These are phyloP conservation scores for Eragrostis curvula DNA, from an alignment of 176 grass and related monocot species.

Conservation along the genomic window DNA sequence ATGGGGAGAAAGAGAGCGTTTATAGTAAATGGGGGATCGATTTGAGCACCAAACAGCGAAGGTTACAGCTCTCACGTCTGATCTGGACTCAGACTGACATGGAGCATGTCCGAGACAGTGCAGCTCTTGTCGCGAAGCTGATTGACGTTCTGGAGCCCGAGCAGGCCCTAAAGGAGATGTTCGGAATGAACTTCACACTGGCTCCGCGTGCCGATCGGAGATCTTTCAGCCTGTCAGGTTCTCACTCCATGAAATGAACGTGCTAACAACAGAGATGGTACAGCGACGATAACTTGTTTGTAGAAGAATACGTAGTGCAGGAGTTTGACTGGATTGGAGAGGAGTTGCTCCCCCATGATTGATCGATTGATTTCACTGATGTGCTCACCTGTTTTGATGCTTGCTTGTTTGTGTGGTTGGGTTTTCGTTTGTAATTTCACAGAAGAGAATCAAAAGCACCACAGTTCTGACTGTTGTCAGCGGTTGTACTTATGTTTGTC, in stretches of 20 bases:
- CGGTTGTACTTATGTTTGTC: background rate
- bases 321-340: conserved; percentile 48
- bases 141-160: conserved; percentile 62
- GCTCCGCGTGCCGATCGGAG: conserved; percentile 45
- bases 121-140: conserved; percentile 67
- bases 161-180: conserved; percentile 82
- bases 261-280: conserved; percentile 24
- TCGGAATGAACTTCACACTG: conserved; percentile 76
- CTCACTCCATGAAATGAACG: conserved; percentile 35
- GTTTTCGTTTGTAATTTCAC: conserved; percentile 32
- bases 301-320: conserved; percentile 37
- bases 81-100: conserved; percentile 70
- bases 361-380: conserved; percentile 39
- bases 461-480: conserved; percentile 12
- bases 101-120: conserved; percentile 74
- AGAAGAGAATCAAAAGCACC: conserved; percentile 25
- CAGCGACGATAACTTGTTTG: background rate
- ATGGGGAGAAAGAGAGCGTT: conserved; percentile 65
- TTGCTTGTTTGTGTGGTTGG: conserved; percentile 23
- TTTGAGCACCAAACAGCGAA: conserved; percentile 77
- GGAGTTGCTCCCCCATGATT: conserved; percentile 31
- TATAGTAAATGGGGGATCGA: conserved; percentile 76
- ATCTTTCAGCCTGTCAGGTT: conserved; percentile 54
- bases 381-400: conserved; percentile 22
- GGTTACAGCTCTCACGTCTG: conserved; percentile 58